Evolutionary conservation across 2,329 filamentous ascomycete genomes (phyloP).

Genomic region (Monosporascus sp.): DNA sequence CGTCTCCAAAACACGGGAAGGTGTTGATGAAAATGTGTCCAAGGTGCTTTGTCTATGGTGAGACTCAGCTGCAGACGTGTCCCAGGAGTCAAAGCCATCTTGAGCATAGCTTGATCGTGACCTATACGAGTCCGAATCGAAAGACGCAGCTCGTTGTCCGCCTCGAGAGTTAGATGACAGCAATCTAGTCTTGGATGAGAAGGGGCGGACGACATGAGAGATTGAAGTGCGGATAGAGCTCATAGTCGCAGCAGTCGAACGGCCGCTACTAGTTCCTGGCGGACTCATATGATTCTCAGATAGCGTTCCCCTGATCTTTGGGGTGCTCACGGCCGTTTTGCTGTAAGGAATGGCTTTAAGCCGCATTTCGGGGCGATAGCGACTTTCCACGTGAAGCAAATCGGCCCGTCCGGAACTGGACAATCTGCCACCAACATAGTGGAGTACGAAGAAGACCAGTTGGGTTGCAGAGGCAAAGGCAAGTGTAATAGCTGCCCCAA

Average conservation of each 20-base stretch:
- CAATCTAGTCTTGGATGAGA: constrained; percentile 52
- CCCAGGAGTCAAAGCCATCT: constrained; percentile 72
- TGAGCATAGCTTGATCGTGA: constrained; percentile 35
- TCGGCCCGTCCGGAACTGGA: constrained; percentile 21
- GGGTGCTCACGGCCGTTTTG: constrained; percentile 33
- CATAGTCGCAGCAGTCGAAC: constrained; percentile 40
- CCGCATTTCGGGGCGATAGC: constrained; percentile 27
- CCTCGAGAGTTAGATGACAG: constrained; percentile 37
- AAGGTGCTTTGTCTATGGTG: constrained; percentile 55
- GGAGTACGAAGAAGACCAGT: constrained; percentile 41
- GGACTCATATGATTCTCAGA: constrained; percentile 36
- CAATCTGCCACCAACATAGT: constrained; percentile 36
- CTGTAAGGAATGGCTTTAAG: constrained; percentile 51
- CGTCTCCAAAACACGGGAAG: constrained; percentile 57
- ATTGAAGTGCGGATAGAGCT: constrained; percentile 45
- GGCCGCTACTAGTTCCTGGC: constrained; percentile 39
- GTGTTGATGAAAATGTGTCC: constrained; percentile 41
- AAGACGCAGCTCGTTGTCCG: constrained; percentile 39
- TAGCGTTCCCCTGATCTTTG: constrained; percentile 26
- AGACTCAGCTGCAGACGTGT: constrained; percentile 62
- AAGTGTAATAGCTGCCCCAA: constrained; percentile 40
- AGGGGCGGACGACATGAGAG: constrained; percentile 46
- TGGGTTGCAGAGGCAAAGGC: constrained; percentile 42
- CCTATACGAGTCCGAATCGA: constrained; percentile 37
- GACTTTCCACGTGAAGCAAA: constrained; percentile 26